phyloP scores from a whole-genome alignment of 306 rosid species.

The Senna tora region DNA sequence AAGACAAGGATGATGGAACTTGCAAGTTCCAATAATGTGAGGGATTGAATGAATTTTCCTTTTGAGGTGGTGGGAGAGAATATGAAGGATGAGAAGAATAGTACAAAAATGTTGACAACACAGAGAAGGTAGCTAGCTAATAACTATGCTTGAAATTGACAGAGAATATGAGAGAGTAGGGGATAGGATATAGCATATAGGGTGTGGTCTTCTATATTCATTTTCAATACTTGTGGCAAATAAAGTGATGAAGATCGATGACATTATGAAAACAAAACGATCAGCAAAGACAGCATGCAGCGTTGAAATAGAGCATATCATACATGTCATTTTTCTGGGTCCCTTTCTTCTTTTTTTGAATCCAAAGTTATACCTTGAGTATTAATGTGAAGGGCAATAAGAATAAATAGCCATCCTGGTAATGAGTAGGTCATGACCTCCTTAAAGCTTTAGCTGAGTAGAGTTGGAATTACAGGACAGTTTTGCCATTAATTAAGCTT shows the following conservation, averaged over 20 bases:
- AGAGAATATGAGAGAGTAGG: background rate
- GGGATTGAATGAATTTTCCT: background rate
- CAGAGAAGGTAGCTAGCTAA: background rate
- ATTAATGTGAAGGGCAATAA: background rate
- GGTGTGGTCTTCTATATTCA: background rate
- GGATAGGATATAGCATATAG: background rate
- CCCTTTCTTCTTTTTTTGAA: constrained; percentile 9
- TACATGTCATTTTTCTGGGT: background rate
- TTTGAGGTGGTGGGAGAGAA: background rate
- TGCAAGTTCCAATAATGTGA: background rate
- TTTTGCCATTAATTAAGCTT: background rate
- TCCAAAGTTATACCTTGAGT: background rate
- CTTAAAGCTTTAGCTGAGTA: background rate
- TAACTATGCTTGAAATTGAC: background rate
- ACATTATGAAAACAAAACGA: background rate
- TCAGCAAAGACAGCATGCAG: background rate
- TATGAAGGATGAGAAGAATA: background rate
- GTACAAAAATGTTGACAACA: background rate
- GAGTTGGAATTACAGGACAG: background rate
- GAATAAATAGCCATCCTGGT: background rate
- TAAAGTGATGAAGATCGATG: constrained; percentile 3
- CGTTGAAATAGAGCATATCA: background rate
- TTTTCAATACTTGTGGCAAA: background rate
- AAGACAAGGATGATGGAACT: constrained; percentile 1
- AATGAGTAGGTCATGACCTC: background rate